Percentiles rank a stretch among this genome's conserved stretches.
Evolutionary conservation across 805 yeast genomes (phyloP).

Genomic region (Maudiozyma serrabonitensis): DNA sequence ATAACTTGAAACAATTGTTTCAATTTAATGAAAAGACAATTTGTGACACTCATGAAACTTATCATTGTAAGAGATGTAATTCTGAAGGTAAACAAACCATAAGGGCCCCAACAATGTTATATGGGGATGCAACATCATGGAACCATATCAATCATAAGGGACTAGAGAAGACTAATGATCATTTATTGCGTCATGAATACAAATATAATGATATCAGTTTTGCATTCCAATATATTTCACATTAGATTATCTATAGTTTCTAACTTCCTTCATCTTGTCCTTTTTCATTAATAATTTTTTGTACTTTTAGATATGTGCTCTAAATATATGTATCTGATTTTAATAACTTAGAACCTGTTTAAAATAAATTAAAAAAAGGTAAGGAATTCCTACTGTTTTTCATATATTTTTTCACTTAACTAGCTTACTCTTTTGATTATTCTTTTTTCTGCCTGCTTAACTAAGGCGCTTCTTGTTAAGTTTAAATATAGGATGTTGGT

Average conservation of each 20-base stretch:
- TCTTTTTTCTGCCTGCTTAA: too few species aligned
- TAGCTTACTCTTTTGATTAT: too few species aligned
- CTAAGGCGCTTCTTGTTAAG: too few species aligned
- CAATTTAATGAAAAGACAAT: slow-evolving; percentile 53
- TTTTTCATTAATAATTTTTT: neutral
- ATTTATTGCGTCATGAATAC: slow-evolving; percentile 64
- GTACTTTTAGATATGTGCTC: too few species aligned
- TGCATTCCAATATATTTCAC: slow-evolving; percentile 91
- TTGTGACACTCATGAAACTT: slow-evolving; percentile 91
- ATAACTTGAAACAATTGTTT: slow-evolving; percentile 67
- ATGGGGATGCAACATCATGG: slow-evolving; percentile 98
- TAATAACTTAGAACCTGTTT: too few species aligned
- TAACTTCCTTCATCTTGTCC: neutral
- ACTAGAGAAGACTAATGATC: slow-evolving; percentile 62
- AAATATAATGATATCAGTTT: slow-evolving; percentile 63
- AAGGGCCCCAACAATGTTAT: slow-evolving; percentile 78
- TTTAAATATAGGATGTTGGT: too few species aligned
- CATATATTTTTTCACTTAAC: too few species aligned
- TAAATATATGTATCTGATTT: too few species aligned
- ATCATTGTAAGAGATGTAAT: slow-evolving; percentile 72
- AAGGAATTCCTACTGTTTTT: too few species aligned
- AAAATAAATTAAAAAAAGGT: too few species aligned
- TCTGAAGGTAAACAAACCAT: slow-evolving; percentile 45
- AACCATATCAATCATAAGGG: slow-evolving; percentile 69
- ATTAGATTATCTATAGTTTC: slow-evolving; percentile 25